These are phyloP conservation scores for Wickerhamiella allomyrinae DNA, from an alignment of 805 yeast species.

Conservation along the genomic window DNA sequence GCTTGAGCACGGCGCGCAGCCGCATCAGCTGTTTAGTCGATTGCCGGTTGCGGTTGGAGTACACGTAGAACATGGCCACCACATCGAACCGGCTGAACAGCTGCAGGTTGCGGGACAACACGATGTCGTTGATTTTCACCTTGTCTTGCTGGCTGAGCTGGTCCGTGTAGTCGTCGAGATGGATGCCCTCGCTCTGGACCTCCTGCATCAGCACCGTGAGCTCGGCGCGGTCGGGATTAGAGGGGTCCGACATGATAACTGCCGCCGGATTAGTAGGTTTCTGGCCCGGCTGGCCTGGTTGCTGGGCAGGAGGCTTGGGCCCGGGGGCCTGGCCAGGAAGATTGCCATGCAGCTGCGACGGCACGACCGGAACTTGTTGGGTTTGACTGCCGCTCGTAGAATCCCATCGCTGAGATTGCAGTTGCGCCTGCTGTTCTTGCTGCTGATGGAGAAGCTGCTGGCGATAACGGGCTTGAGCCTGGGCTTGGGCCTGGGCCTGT, in stretches of 20 bases:
- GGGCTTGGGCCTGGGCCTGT: conserved; percentile 6
- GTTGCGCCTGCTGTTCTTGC: conserved; percentile 14
- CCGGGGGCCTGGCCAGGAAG: conserved; percentile 10
- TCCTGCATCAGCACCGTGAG: conserved; percentile 54
- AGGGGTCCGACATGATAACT: not conserved
- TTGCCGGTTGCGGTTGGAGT: conserved; percentile 52
- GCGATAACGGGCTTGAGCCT: not conserved
- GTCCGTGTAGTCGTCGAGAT: conserved; percentile 47
- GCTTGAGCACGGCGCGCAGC: conserved; percentile 1
- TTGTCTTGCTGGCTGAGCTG: conserved; percentile 51
- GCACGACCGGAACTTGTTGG: not conserved
- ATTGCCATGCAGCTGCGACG: not conserved
- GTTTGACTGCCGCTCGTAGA: conserved; percentile 3
- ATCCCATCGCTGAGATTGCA: conserved; percentile 14
- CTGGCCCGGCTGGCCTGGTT: conserved; percentile 13
- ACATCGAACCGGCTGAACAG: conserved; percentile 46
- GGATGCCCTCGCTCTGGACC: conserved; percentile 50
- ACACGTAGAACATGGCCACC: conserved; percentile 61
- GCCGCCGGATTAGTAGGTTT: too few relatives aligned
- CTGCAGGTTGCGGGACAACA: conserved; percentile 36
- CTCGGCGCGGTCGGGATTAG: conserved; percentile 24
- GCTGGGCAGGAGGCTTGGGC: conserved; percentile 15
- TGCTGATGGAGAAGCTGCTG: too few relatives aligned
- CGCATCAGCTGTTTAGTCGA: conserved; percentile 67
- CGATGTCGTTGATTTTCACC: conserved; percentile 36